phyloP scores from a whole-genome alignment of 306 rosid species.

The Gleditsia sinensis region DNA sequence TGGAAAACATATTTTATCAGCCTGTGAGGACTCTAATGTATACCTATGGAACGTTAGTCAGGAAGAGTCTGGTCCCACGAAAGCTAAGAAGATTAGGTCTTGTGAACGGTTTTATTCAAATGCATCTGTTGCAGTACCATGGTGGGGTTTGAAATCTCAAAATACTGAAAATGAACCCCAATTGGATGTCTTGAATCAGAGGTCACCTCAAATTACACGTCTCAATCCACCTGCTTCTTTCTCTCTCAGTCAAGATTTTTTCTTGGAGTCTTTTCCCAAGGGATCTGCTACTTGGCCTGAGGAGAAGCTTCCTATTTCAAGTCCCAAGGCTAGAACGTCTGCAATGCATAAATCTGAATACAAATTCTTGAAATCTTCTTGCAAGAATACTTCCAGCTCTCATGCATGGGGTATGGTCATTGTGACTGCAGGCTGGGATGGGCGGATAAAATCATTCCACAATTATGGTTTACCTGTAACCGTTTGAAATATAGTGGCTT shows the following conservation, averaged over 20 bases:
- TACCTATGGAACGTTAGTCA: constrained; percentile 57
- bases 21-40: constrained; percentile 63
- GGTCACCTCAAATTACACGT: constrained; percentile 33
- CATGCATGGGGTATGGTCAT: constrained; percentile 93
- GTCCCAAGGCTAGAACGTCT: constrained; percentile 38
- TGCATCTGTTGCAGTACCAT: constrained; percentile 38
- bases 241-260: constrained; percentile 54
- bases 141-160: constrained; percentile 35
- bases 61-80: constrained; percentile 9
- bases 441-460: constrained; percentile 83
- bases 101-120: constrained; percentile 31
- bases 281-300: constrained; percentile 83
- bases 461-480: constrained; percentile 84
- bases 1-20: constrained; percentile 70
- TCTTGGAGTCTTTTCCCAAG: constrained; percentile 58
- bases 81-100: constrained; percentile 25
- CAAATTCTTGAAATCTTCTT: constrained; percentile 61
- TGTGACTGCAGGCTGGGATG: constrained; percentile 96
- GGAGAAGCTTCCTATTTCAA: constrained; percentile 66
- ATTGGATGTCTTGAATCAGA: constrained; percentile 30
- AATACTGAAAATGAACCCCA: constrained; percentile 30
- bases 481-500: constrained; percentile 48
- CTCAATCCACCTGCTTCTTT: constrained; percentile 49
- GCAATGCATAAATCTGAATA: constrained; percentile 52
- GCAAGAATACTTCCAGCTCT: constrained; percentile 57